A percentile compares a stretch with the other conserved stretches of the same genome.
phyloP scores from a whole-genome alignment of 2,329 filamentous ascomycete genomes.

The Colletotrichum spaethianum region DNA sequence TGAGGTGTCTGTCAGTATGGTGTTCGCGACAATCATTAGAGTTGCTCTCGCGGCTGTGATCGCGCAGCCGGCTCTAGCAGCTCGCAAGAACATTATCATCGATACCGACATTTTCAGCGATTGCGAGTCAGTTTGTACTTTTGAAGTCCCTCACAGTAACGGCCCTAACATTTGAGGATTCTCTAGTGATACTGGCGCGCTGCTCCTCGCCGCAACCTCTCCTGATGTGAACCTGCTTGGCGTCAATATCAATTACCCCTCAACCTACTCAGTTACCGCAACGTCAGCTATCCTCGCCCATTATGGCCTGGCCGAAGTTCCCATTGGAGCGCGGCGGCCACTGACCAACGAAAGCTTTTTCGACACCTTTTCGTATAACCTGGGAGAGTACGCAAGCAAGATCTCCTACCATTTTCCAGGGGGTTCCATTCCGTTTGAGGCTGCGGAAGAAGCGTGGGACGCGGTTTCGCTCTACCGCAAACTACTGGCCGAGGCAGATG shows the following conservation, averaged over 20 bases:
- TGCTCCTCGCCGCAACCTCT: slow-evolving; percentile 58
- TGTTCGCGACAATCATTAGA: slow-evolving; percentile 2
- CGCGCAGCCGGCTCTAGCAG: slow-evolving; percentile 1
- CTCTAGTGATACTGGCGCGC: slow-evolving; percentile 56
- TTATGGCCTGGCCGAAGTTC: slow-evolving; percentile 54
- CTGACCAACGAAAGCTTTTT: slow-evolving; percentile 60
- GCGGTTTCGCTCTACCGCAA: slow-evolving; percentile 62
- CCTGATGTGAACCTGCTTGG: slow-evolving; percentile 54
- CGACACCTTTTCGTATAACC: slow-evolving; percentile 54
- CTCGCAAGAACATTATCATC: slow-evolving; percentile 57
- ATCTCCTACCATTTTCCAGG: slow-evolving; percentile 58
- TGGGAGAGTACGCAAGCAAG: slow-evolving; percentile 63
- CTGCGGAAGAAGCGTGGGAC: slow-evolving; percentile 55
- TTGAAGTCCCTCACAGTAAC: not conserved
- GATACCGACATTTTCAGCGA: slow-evolving; percentile 64
- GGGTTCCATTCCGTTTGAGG: slow-evolving; percentile 52
- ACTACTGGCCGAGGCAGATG: slow-evolving; percentile 54
- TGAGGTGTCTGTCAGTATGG: not conserved
- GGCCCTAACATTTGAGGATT: not conserved
- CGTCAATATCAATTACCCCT: slow-evolving; percentile 59
- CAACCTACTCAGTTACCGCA: slow-evolving; percentile 57
- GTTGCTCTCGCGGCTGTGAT: not conserved
- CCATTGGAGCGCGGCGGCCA: slow-evolving; percentile 57
- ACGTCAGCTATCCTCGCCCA: slow-evolving; percentile 57
- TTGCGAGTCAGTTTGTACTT: slow-evolving; percentile 55